These are phyloP conservation scores for Sphenostylis stenocarpa DNA, from an alignment of 306 rosid genomes.

Conservation along the genomic window DNA sequence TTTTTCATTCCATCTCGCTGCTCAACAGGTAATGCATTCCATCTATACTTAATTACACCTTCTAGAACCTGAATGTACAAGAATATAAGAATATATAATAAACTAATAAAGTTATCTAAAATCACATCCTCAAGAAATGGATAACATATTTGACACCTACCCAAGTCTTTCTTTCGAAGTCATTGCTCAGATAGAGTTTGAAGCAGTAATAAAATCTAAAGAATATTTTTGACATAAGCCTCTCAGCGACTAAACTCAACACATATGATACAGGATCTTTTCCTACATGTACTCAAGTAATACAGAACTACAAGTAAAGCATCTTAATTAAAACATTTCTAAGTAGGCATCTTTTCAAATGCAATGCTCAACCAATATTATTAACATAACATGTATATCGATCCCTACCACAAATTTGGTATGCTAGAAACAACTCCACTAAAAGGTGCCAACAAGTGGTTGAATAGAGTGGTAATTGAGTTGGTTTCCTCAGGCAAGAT, in stretches of 20 bases:
- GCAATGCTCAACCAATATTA: not conserved
- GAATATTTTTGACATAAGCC: not conserved
- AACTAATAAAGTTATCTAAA: not conserved
- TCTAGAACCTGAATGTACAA: constrained; percentile 72
- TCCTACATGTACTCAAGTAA: constrained; percentile 1
- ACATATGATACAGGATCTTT: not conserved
- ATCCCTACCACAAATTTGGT: not conserved
- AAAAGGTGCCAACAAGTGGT: not conserved
- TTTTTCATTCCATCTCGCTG: constrained; percentile 99
- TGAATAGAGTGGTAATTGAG: no score
- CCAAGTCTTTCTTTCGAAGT: not conserved
- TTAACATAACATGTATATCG: not conserved
- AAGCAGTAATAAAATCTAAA: not conserved
- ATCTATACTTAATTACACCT: constrained; percentile 96
- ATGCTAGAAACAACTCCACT: not conserved
- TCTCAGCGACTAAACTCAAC: constrained; percentile 5
- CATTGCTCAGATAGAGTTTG: not conserved
- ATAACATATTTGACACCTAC: not conserved
- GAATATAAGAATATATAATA: not conserved
- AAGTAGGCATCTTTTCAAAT: not conserved
- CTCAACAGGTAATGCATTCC: constrained; percentile 98
- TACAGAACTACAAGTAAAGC: not conserved
- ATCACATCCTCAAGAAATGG: not conserved
- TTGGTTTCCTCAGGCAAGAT: no score
- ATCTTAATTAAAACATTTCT: not conserved